These are phyloP conservation scores for Phytophthora quininea DNA, from an alignment of 352 stramenopile genomes.

Conservation along the genomic window DNA sequence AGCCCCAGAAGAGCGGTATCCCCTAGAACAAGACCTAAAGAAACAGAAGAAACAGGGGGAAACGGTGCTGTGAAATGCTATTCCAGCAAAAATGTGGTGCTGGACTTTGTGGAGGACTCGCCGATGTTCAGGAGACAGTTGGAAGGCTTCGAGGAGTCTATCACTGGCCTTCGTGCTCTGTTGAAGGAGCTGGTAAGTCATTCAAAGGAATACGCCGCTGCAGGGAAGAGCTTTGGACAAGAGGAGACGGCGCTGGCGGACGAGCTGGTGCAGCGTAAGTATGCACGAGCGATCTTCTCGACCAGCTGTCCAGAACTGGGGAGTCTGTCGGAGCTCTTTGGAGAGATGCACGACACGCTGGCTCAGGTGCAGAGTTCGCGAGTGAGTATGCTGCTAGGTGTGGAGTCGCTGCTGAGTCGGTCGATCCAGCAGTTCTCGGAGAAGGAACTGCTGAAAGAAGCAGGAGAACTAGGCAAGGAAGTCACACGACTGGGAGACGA, in stretches of 20 bases:
- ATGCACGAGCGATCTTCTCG: conserved; percentile 86
- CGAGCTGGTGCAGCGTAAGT: conserved; percentile 78
- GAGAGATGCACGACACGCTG: conserved; percentile 83
- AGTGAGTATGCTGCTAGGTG: conserved; percentile 82
- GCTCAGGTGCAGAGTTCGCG: conserved; percentile 83
- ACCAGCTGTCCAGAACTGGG: conserved; percentile 74
- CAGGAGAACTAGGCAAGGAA: conserved; percentile 70
- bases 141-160: conserved; percentile 81
- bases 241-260: conserved; percentile 74
- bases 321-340: conserved; percentile 80
- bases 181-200: conserved; percentile 73
- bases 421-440: conserved; percentile 72
- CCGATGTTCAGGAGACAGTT: conserved; percentile 85
- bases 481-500: conserved; percentile 73
- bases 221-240: conserved; percentile 68
- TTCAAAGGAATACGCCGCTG: conserved; percentile 79
- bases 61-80: conserved; percentile 27
- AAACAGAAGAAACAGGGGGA: not conserved
- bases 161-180: conserved; percentile 63
- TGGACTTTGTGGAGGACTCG: conserved; percentile 88
- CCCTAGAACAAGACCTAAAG: not conserved
- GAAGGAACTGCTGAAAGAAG: conserved; percentile 75
- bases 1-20: conserved; percentile 6
- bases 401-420: conserved; percentile 77
- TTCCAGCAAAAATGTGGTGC: conserved; percentile 75